phyloP scores from a whole-genome alignment of 768 basidiomycete genomes.

The Candolleomyces aberdarensis region DNA sequence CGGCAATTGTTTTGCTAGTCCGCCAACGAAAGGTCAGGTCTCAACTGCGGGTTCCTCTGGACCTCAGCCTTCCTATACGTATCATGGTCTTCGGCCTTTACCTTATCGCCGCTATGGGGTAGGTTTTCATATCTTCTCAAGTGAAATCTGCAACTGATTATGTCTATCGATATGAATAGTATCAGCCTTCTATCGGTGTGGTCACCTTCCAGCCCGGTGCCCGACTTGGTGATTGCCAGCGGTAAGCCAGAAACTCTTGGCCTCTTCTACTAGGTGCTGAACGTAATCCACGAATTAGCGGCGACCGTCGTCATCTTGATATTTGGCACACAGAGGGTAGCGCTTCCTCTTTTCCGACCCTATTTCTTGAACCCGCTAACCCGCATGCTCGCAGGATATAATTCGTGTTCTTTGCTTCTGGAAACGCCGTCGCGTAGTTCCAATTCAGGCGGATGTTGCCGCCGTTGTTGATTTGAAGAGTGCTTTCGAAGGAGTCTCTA shows the following conservation, averaged over 20 bases:
- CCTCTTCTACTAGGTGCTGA: neutral
- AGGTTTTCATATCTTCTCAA: neutral
- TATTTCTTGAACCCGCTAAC: neutral
- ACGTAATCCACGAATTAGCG: slow-evolving; percentile 23
- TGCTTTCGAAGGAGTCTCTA: slow-evolving; percentile 11
- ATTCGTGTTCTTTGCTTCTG: slow-evolving; percentile 33
- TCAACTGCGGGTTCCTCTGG: slow-evolving; percentile 22
- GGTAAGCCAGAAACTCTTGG: slow-evolving; percentile 25
- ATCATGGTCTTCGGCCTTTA: slow-evolving; percentile 43
- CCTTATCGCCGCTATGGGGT: slow-evolving; percentile 41
- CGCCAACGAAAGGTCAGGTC: slow-evolving; percentile 26
- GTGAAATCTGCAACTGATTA: neutral
- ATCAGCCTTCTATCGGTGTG: slow-evolving; percentile 44
- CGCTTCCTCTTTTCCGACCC: neutral
- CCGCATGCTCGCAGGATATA: slow-evolving; percentile 29
- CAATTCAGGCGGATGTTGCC: slow-evolving; percentile 9
- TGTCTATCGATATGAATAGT: slow-evolving; percentile 19
- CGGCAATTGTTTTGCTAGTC: slow-evolving; percentile 38
- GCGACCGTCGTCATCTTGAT: slow-evolving; percentile 41
- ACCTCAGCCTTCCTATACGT: slow-evolving; percentile 44
- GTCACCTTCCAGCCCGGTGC: slow-evolving; percentile 41
- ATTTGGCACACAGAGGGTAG: slow-evolving; percentile 44
- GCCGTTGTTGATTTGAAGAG: slow-evolving; percentile 13
- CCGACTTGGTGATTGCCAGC: slow-evolving; percentile 44
- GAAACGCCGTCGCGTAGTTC: slow-evolving; percentile 17